Evolutionary conservation across 805 yeast genomes (phyloP).

Genomic region (Nakazawaea wickerhamii): DNA sequence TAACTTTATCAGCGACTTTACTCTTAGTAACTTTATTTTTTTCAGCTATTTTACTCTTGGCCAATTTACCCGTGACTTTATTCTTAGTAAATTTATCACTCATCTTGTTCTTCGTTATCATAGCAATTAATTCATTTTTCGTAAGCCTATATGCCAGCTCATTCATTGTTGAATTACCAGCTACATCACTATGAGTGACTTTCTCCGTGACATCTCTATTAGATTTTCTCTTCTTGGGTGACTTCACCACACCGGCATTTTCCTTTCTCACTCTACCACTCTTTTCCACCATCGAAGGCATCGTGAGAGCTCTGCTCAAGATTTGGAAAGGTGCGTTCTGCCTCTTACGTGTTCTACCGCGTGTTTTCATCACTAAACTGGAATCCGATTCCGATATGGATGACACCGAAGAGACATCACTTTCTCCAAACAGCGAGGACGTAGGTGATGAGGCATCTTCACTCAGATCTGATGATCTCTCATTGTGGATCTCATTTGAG

Average conservation of each 20-base stretch:
- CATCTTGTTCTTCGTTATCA: too few species aligned
- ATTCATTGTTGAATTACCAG: too few species aligned
- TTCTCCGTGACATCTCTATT: too few species aligned
- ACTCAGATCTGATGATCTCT: background rate
- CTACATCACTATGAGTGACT: too few species aligned
- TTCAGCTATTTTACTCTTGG: too few species aligned
- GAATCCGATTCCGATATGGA: background rate
- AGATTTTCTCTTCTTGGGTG: background rate
- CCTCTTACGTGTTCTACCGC: background rate
- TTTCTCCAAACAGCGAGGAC: background rate
- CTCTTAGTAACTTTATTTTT: too few species aligned
- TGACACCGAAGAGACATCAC: background rate
- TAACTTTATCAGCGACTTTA: too few species aligned
- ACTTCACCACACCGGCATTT: background rate
- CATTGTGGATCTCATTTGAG: conserved; percentile 3
- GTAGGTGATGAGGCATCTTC: background rate
- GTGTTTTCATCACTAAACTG: background rate
- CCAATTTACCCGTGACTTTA: too few species aligned
- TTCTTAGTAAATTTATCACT: too few species aligned
- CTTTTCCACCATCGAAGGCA: background rate
- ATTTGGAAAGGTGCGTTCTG: background rate
- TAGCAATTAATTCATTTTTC: too few species aligned
- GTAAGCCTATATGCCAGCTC: too few species aligned
- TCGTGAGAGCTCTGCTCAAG: background rate
- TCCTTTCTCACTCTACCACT: conserved; percentile 43